These are phyloP conservation scores for Mycena metata DNA, from an alignment of 768 basidiomycete genomes.

Conservation along the genomic window DNA sequence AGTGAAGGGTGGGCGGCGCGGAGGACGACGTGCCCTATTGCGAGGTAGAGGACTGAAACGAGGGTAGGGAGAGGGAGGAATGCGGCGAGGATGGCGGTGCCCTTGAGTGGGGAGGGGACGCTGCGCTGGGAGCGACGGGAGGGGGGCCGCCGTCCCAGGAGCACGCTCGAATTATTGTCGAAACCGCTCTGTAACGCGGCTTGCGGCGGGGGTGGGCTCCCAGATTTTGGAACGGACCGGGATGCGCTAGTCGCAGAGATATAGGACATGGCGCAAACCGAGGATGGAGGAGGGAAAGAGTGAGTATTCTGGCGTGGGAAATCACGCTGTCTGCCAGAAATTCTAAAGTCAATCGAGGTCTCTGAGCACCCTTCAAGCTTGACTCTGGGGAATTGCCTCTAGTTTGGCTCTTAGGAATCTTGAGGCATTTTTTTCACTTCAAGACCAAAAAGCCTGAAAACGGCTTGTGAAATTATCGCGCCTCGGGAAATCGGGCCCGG, in stretches of 20 bases:
- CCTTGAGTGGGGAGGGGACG: slow-evolving; percentile 26
- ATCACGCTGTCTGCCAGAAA: background rate
- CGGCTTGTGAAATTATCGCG: no score
- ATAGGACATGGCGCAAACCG: slow-evolving; percentile 30
- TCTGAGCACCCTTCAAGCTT: no score
- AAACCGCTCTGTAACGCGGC: slow-evolving; percentile 14
- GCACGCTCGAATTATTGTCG: background rate
- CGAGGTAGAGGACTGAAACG: slow-evolving; percentile 48
- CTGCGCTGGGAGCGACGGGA: slow-evolving; percentile 34
- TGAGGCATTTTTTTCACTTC: no score
- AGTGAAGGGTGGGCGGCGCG: slow-evolving; percentile 38
- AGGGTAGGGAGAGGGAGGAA: slow-evolving; percentile 54
- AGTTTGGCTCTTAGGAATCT: no score
- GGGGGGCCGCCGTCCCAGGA: slow-evolving; percentile 6
- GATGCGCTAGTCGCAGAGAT: slow-evolving; percentile 27
- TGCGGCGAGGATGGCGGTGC: slow-evolving; percentile 33
- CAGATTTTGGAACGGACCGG: slow-evolving; percentile 27
- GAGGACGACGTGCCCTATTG: slow-evolving; percentile 50
- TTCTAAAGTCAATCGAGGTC: no score
- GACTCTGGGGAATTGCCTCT: background rate
- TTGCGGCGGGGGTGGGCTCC: slow-evolving; percentile 4
- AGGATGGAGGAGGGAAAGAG: background rate
- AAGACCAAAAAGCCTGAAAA: no score
- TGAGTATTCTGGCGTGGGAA: background rate
- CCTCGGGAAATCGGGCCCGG: no score